Evolutionary conservation across 768 basidiomycete genomes (phyloP).

Genomic region (Psilocybe sp.): DNA sequence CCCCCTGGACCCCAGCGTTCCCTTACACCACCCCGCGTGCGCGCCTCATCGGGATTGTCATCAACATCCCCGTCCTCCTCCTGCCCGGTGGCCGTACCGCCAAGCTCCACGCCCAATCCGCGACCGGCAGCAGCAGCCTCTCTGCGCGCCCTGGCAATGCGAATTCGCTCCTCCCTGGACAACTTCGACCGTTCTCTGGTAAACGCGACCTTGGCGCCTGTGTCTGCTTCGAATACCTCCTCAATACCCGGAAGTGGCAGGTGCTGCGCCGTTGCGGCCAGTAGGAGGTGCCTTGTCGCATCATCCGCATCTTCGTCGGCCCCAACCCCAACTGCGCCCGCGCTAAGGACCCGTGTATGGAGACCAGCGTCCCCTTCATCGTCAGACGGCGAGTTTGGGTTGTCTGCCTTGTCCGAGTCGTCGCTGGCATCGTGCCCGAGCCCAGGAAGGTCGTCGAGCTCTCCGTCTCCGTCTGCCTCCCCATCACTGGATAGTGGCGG

Average conservation of each 20-base stretch:
- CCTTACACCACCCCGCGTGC: constrained; percentile 28
- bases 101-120: constrained; percentile 25
- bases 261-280: constrained; percentile 47
- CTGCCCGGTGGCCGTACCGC: constrained; percentile 8
- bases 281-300: constrained; percentile 51
- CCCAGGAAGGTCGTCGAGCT: constrained; percentile 46
- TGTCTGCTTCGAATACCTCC: constrained; percentile 80
- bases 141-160: constrained; percentile 50
- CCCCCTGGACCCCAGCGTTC: constrained; percentile 65
- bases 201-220: constrained; percentile 37
- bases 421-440: constrained; percentile 54
- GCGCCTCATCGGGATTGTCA: constrained; percentile 11
- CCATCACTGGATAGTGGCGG: constrained; percentile 25
- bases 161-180: constrained; percentile 74
- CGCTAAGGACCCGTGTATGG: constrained; percentile 4
- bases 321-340: constrained; percentile 21
- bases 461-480: constrained; percentile 33
- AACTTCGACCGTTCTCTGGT: constrained; percentile 62
- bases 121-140: constrained; percentile 26
- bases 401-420: constrained; percentile 49
- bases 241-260: constrained; percentile 69
- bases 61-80: background rate
- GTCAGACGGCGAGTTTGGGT: constrained; percentile 32
- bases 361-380: constrained; percentile 20
- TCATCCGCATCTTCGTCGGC: constrained; percentile 39